phyloP scores from a whole-genome alignment of 2,329 filamentous ascomycete genomes.

The Alternaria sp. region DNA sequence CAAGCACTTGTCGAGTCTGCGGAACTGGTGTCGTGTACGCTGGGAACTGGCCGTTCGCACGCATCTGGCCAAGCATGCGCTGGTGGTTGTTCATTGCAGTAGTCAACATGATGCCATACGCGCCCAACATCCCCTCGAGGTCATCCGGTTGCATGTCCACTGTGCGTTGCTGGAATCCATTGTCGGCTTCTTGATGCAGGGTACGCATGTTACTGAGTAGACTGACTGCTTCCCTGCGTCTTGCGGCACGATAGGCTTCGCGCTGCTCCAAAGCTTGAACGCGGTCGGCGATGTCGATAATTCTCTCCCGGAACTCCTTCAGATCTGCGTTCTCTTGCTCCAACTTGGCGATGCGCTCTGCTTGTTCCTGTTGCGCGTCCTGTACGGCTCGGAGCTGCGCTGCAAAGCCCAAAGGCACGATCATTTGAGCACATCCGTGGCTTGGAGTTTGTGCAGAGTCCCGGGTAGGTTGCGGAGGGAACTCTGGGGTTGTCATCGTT shows the following conservation, averaged over 20 bases:
- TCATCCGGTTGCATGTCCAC: constrained; percentile 23
- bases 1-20: background rate
- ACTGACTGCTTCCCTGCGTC: constrained; percentile 22
- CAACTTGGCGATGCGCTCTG: constrained; percentile 9
- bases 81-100: constrained; percentile 25
- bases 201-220: constrained; percentile 25
- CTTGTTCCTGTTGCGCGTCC: constrained; percentile 13
- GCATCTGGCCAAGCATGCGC: constrained; percentile 13
- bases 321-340: constrained; percentile 21
- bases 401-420: constrained; percentile 23
- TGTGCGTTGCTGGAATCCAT: constrained; percentile 21
- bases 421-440: background rate
- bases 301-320: background rate
- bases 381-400: constrained; percentile 19
- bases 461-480: background rate
- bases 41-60: background rate
- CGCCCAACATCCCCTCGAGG: constrained; percentile 25
- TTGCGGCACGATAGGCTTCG: constrained; percentile 6
- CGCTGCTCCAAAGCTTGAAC: constrained; percentile 18
- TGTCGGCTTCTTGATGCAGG: constrained; percentile 24
- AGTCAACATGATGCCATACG: constrained; percentile 13
- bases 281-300: background rate
- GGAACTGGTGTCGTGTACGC: background rate
- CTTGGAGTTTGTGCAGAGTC: background rate
- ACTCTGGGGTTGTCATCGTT: background rate